Evolutionary conservation across 2,329 filamentous ascomycete species (phyloP).

Genomic region (Verticillium dahliae): DNA sequence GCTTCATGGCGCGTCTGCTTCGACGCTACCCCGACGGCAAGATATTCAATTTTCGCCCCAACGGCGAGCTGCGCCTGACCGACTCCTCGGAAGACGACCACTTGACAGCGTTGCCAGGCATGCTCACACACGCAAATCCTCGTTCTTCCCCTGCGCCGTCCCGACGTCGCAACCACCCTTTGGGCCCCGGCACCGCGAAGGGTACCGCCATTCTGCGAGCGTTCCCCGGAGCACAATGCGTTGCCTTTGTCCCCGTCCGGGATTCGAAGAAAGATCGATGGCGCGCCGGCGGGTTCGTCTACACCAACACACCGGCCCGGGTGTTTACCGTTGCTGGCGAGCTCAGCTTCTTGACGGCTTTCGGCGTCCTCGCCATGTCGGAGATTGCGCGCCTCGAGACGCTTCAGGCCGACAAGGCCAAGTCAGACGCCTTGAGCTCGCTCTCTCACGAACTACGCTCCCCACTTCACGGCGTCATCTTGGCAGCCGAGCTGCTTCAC

Average conservation of each 20-base stretch:
- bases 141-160: not conserved
- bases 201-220: constrained; percentile 22
- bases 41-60: constrained; percentile 35
- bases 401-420: constrained; percentile 30
- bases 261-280: constrained; percentile 25
- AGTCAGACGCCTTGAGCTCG: constrained; percentile 49
- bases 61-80: constrained; percentile 25
- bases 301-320: constrained; percentile 26
- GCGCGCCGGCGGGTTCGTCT: constrained; percentile 32
- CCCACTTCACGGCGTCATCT: constrained; percentile 50
- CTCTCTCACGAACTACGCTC: constrained; percentile 51
- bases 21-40: constrained; percentile 38
- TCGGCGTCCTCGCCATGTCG: constrained; percentile 47
- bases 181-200: constrained; percentile 20
- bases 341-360: constrained; percentile 33
- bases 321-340: constrained; percentile 14
- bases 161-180: constrained; percentile 1
- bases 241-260: constrained; percentile 29
- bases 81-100: constrained; percentile 17
- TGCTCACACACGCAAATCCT: constrained; percentile 2
- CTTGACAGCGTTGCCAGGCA: not conserved
- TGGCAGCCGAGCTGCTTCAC: constrained; percentile 41
- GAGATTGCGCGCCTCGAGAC: constrained; percentile 41
- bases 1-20: constrained; percentile 32
- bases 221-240: constrained; percentile 30